A percentile compares a stretch with the other conserved stretches of the same genome.
Conservation (phyloP, 306 rosid genomes). For the Canavalia gladiata region DNA sequence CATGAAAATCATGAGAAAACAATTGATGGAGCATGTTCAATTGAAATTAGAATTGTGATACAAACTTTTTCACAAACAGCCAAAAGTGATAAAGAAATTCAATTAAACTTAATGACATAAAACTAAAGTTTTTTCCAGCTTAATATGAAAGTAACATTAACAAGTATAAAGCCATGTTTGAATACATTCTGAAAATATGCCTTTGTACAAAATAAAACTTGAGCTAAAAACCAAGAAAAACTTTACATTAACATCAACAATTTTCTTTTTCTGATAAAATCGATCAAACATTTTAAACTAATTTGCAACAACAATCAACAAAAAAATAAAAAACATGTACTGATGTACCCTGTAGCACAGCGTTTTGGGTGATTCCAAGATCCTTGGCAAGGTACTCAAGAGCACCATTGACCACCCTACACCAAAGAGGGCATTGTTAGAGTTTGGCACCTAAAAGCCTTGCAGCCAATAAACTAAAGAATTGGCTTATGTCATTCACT, state of each 20-base stretch:
- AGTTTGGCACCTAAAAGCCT: conserved; percentile 35
- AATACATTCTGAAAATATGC: conserved; percentile 15
- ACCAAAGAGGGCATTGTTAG: conserved; percentile 50
- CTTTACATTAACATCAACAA: neutral
- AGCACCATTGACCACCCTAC: conserved; percentile 93
- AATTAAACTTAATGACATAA: conserved; percentile 38
- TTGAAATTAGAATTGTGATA: conserved; percentile 20
- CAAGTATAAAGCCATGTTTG: neutral
- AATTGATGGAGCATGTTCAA: conserved; percentile 26
- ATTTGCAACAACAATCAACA: neutral
- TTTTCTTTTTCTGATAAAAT: conserved; percentile 10
- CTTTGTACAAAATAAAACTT: neutral
- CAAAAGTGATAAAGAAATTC: conserved; percentile 27
- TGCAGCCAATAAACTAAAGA: conserved; percentile 17
- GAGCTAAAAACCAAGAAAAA: neutral
- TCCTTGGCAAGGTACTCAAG: conserved; percentile 93
- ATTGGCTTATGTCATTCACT: neutral
- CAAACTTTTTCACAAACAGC: neutral
- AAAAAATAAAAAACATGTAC: neutral
- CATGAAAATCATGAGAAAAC: conserved; percentile 34
- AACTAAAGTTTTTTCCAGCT: neutral
- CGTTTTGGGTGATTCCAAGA: conserved; percentile 81
- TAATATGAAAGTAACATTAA: conserved; percentile 24
- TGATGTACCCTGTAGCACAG: conserved; percentile 76
- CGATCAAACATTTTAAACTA: conserved; percentile 12